A percentile compares a stretch with the other conserved stretches of the same genome.
phyloP scores from a whole-genome alignment of 352 stramenopile species.

The Phytophthora crassamura region DNA sequence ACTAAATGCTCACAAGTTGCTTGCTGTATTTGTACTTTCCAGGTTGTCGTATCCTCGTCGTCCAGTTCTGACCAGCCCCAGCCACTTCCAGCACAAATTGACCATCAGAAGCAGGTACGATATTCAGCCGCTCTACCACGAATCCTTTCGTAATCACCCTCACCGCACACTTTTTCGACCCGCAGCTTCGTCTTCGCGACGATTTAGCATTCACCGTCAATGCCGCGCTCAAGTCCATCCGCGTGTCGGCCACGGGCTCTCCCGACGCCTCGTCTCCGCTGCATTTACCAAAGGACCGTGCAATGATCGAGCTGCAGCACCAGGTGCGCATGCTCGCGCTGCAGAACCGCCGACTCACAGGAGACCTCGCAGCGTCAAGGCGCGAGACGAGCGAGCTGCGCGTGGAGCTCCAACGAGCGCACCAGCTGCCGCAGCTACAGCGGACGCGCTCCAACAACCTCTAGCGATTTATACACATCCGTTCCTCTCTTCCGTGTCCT shows the following conservation, averaged over 20 bases:
- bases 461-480: conserved; percentile 14
- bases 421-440: conserved; percentile 53
- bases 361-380: conserved; percentile 56
- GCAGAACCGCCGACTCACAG: conserved; percentile 67
- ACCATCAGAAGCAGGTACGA: conserved; percentile 74
- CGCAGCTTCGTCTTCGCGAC: conserved; percentile 71
- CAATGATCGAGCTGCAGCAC: conserved; percentile 58
- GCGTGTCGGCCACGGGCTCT: conserved; percentile 29
- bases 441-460: conserved; percentile 46
- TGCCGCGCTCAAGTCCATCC: conserved; percentile 79
- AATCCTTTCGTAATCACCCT: not conserved
- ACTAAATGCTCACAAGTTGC: not conserved
- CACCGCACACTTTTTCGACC: conserved; percentile 1
- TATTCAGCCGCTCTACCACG: not conserved
- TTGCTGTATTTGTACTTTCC: not conserved
- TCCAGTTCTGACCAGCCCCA: conserved; percentile 62
- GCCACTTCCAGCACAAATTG: conserved; percentile 61
- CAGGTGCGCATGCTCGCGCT: conserved; percentile 67
- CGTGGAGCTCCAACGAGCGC: conserved; percentile 53
- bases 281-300: conserved; percentile 34
- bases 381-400: conserved; percentile 64
- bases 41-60: conserved; percentile 66
- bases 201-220: conserved; percentile 83
- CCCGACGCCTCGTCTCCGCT: not conserved
- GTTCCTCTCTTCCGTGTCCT: not conserved